Conservation (phyloP, 164 flowering plant species). For the Umbellularia californica region DNA sequence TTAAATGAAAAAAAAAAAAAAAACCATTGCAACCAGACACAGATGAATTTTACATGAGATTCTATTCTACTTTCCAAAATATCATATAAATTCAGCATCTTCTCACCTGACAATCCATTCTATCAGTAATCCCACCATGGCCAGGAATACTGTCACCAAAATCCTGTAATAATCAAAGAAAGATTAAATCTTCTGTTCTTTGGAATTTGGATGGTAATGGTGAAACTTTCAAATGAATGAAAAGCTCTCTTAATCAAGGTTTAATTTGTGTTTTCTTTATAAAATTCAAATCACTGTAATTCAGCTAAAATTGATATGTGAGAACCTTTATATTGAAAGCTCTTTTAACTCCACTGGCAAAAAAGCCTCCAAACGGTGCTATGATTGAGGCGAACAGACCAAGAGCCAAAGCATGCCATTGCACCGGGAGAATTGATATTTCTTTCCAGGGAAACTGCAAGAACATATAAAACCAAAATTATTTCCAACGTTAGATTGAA, state of each 20-base stretch:
- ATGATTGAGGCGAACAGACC: conserved; percentile 93
- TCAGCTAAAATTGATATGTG: not conserved
- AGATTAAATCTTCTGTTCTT: too few species aligned
- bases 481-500: not conserved
- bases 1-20: not conserved
- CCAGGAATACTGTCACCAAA: conserved; percentile 99
- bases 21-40: not conserved
- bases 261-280: not conserved
- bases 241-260: not conserved
- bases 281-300: not conserved
- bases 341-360: conserved; percentile 96
- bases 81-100: conserved; percentile 1
- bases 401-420: conserved; percentile 84
- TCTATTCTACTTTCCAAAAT: not conserved
- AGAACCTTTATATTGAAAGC: conserved; percentile 93
- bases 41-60: not conserved
- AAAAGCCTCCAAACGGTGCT: conserved; percentile 99
- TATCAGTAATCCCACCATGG: conserved; percentile 97
- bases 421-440: conserved; percentile 73
- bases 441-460: conserved; percentile 87
- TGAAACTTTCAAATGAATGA: too few species aligned
- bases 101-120: conserved; percentile 97
- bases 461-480: not conserved
- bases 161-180: conserved; percentile 45
- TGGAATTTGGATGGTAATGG: too few species aligned